A percentile compares a stretch with the other conserved stretches of the same genome.
phyloP scores from a whole-genome alignment of 2,329 filamentous ascomycete genomes.

The Hypoxylon sp. region DNA sequence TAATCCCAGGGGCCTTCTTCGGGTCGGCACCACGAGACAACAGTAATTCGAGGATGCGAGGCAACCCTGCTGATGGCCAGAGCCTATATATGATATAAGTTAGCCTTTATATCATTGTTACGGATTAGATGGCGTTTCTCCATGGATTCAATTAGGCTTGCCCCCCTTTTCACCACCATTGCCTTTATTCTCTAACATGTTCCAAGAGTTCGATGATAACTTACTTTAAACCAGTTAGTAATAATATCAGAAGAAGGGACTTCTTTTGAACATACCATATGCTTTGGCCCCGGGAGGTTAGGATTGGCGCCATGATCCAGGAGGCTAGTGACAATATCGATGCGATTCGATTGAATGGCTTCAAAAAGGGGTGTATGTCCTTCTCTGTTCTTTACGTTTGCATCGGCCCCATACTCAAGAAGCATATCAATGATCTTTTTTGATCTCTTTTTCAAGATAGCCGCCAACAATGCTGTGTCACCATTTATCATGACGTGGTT shows the following conservation, averaged over 20 bases:
- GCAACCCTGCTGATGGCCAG: slow-evolving; percentile 39
- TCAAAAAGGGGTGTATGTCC: slow-evolving; percentile 67
- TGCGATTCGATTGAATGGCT: slow-evolving; percentile 63
- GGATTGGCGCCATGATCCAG: slow-evolving; percentile 74
- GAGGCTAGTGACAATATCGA: slow-evolving; percentile 63
- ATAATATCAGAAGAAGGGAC: background rate
- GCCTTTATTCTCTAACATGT: background rate
- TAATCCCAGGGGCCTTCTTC: slow-evolving; percentile 72
- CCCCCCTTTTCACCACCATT: background rate
- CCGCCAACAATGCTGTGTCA: slow-evolving; percentile 72
- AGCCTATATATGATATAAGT: slow-evolving; percentile 27
- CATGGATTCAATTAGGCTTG: too few relatives aligned
- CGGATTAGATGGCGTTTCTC: background rate
- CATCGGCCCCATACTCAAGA: slow-evolving; percentile 62
- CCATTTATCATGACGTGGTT: slow-evolving; percentile 68
- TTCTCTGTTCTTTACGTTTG: slow-evolving; percentile 65
- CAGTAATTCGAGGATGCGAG: slow-evolving; percentile 59
- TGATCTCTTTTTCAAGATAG: slow-evolving; percentile 68
- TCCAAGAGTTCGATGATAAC: background rate
- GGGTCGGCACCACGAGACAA: slow-evolving; percentile 71
- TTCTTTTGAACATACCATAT: slow-evolving; percentile 69
- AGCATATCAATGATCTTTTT: slow-evolving; percentile 63
- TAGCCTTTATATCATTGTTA: background rate
- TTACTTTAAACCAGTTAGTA: slow-evolving; percentile 23
- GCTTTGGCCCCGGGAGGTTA: slow-evolving; percentile 78